These are phyloP conservation scores for Neurospora sp. DNA, from an alignment of 2,329 filamentous ascomycete species.

Conservation along the genomic window DNA sequence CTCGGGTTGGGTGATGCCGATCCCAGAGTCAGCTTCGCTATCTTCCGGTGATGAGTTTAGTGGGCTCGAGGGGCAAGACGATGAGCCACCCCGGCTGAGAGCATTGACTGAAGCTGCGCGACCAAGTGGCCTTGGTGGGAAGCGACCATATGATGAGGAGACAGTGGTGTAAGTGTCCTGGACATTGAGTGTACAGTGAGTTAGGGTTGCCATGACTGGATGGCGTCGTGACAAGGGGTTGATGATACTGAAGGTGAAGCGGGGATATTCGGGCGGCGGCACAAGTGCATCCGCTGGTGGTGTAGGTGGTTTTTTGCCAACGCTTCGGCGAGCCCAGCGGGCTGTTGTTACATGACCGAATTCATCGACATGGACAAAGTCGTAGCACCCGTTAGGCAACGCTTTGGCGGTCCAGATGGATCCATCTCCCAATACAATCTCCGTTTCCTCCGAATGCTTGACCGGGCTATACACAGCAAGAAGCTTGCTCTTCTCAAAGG, in stretches of 20 bases:
- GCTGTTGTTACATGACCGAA: constrained; percentile 50
- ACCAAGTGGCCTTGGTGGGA: constrained; percentile 29
- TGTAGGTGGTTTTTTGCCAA: background rate
- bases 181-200: constrained; percentile 53
- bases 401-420: constrained; percentile 45
- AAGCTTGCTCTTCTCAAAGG: constrained; percentile 35
- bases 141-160: constrained; percentile 36
- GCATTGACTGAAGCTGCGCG: constrained; percentile 9
- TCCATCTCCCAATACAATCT: constrained; percentile 58
- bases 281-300: constrained; percentile 9
- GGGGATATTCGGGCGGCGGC: constrained; percentile 16
- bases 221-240: constrained; percentile 59
- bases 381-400: constrained; percentile 48
- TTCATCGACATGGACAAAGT: constrained; percentile 52
- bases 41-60: constrained; percentile 3
- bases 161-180: constrained; percentile 56
- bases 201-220: constrained; percentile 63
- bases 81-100: constrained; percentile 7
- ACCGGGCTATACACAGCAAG: constrained; percentile 60
- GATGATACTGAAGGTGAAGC: constrained; percentile 68
- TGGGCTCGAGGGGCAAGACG: background rate
- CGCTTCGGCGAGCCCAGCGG: constrained; percentile 54
- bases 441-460: constrained; percentile 43
- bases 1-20: constrained; percentile 9
- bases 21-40: constrained; percentile 16